Conservation (phyloP, 1,284 basidiomycete genomes). For the Melanopsichium pennsylvanicum region DNA sequence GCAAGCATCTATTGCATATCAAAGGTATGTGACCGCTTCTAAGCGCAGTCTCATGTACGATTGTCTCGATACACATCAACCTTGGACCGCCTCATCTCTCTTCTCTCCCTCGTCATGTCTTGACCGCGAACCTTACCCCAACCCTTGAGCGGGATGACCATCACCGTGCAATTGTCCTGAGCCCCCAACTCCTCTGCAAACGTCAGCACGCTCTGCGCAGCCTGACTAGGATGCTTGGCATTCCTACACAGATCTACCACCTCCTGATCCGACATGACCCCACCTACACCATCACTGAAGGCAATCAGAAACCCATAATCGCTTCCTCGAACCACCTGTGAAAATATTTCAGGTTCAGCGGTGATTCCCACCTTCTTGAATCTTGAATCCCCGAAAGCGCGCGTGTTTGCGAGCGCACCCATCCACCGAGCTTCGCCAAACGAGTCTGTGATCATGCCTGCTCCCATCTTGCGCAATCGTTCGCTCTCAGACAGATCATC, state of each 20-base stretch:
- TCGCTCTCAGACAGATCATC: constrained; percentile 85
- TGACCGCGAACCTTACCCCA: constrained; percentile 83
- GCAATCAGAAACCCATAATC: constrained; percentile 56
- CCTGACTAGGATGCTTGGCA: constrained; percentile 77
- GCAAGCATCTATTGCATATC: constrained; percentile 5
- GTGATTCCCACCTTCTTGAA: constrained; percentile 80
- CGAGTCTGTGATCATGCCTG: constrained; percentile 87
- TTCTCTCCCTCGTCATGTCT: constrained; percentile 74
- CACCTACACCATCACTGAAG: constrained; percentile 81
- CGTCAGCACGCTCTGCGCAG: constrained; percentile 81
- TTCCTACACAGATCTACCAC: constrained; percentile 86
- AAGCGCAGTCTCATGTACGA: constrained; percentile 33
- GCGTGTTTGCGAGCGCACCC: constrained; percentile 91
- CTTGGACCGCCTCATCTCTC: constrained; percentile 47
- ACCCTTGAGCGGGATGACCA: constrained; percentile 90
- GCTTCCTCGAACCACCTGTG: constrained; percentile 74
- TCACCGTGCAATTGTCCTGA: constrained; percentile 88
- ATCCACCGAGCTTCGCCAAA: constrained; percentile 97
- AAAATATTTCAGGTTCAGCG: constrained; percentile 89
- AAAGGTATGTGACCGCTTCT: neutral
- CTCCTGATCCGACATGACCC: constrained; percentile 89
- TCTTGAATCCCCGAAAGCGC: constrained; percentile 89
- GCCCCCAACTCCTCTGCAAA: constrained; percentile 87
- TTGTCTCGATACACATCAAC: constrained; percentile 52
- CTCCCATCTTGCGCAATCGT: constrained; percentile 84